phyloP scores from a whole-genome alignment of 2,329 filamentous ascomycete genomes.

The Phialemoniopsis sp. region DNA sequence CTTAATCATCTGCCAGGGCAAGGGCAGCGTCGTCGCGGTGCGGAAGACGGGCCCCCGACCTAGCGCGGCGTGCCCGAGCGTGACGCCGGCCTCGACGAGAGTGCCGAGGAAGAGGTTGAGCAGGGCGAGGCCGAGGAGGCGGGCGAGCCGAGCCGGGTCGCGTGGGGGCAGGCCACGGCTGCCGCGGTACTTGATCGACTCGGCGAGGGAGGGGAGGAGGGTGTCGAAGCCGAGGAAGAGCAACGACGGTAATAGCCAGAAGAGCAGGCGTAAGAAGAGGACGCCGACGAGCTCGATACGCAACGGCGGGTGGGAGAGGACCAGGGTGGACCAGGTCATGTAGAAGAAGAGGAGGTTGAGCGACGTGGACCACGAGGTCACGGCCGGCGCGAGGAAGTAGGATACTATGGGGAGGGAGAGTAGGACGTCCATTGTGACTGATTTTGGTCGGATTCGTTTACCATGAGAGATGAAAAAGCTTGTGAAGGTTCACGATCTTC shows the following conservation, averaged over 20 bases:
- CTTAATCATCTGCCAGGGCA: conserved; percentile 50
- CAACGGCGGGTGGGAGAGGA: conserved; percentile 71
- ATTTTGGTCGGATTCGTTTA: background rate
- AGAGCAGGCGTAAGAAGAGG: conserved; percentile 59
- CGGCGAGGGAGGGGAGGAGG: conserved; percentile 63
- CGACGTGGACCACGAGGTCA: conserved; percentile 70
- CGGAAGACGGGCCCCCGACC: conserved; percentile 37
- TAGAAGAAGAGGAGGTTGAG: conserved; percentile 87
- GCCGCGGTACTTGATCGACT: conserved; percentile 65
- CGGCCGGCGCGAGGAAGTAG: conserved; percentile 57
- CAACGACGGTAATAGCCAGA: conserved; percentile 71
- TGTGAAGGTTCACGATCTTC: too few relatives aligned
- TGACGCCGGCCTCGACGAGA: conserved; percentile 36
- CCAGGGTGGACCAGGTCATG: conserved; percentile 82
- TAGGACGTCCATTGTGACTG: conserved; percentile 54
- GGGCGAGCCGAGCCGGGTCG: conserved; percentile 24
- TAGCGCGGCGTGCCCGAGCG: conserved; percentile 25
- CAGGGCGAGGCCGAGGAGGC: conserved; percentile 32
- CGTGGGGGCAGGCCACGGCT: conserved; percentile 43
- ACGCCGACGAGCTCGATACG: conserved; percentile 72
- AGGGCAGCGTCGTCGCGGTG: conserved; percentile 41
- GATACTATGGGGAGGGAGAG: conserved; percentile 70
- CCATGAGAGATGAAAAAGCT: too few relatives aligned
- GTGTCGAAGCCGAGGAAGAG: conserved; percentile 71
- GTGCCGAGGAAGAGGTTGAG: conserved; percentile 41